Evolutionary conservation across 2,329 filamentous ascomycete species (phyloP), one percentile per base, ranked within the genome.

Genomic region (Epichloe brachyelytri): DNA sequence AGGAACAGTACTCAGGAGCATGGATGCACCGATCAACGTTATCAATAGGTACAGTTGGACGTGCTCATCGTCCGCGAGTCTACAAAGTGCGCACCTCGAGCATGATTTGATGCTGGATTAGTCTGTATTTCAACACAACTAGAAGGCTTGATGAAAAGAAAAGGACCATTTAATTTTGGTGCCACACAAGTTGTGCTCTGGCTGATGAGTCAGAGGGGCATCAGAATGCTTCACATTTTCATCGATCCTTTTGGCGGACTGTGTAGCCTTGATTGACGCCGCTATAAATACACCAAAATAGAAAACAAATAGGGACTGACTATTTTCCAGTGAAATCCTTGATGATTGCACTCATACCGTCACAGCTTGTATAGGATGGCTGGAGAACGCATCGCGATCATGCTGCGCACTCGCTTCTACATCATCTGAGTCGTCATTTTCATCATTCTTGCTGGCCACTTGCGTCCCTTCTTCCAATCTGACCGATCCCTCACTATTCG

Each of bases 281-380:
- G 36, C 11, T 36, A 48, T 56, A 52, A 59, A 58, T 57, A 59
- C 54, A 63, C 59, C 30, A 26, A 62, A 59, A 57, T 59, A 54
- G 46, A 58, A 54, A 58, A 51, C 54, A 54, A 55, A 51, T 20
- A 11, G 8, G 20, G n/a, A 43, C 39, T 4, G n/a, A 22, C 12
- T 11, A 37, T 4, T n/a, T 20, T 34, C 17, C 19, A 30, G 22
- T 26, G 30, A 39, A 20, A 12, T 26, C 41, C 40, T 20, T 43
- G 20, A 6, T 8, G 3, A n/a, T 41, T 15, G 20, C 20, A 26
- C 41, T 64, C 56, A 69, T 46, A 62, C 67, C 22, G 65, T 63
- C 41, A 66, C 59, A 43, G 63, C 60, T 51, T 68, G 63, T 6
- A 65, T 49, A 30, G 64, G 54, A 20, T 59, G 60, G 51, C 56